These are phyloP conservation scores for Rosa lucieae DNA, from an alignment of 306 rosid genomes.

Conservation along the genomic window DNA sequence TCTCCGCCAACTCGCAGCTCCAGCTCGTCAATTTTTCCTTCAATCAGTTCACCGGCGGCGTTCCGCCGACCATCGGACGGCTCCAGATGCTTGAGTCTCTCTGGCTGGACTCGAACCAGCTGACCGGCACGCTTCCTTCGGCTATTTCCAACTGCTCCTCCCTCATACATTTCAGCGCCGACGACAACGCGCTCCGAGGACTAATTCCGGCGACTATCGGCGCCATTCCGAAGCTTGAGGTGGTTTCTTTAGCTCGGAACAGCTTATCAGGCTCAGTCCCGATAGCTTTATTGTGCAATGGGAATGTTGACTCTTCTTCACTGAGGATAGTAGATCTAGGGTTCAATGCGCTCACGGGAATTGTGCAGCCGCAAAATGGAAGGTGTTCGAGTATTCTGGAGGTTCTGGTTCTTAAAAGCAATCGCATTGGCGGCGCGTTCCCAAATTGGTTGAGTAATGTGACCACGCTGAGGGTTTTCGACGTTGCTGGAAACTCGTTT, in stretches of 20 bases:
- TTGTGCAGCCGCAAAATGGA: slow-evolving; percentile 47
- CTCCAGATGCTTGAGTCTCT: slow-evolving; percentile 50
- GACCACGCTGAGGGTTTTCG: slow-evolving; percentile 45
- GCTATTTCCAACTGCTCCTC: slow-evolving; percentile 65
- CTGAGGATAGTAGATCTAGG: slow-evolving; percentile 49
- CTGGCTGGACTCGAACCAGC: slow-evolving; percentile 52
- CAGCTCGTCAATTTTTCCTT: slow-evolving; percentile 57
- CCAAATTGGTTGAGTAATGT: slow-evolving; percentile 64
- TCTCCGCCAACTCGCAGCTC: slow-evolving; percentile 50
- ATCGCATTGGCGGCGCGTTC: slow-evolving; percentile 46
- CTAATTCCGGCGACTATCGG: slow-evolving; percentile 64
- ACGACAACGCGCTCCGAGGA: slow-evolving; percentile 56
- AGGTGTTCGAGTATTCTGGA: slow-evolving; percentile 46
- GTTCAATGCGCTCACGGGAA: slow-evolving; percentile 67
- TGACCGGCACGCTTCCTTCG: slow-evolving; percentile 69
- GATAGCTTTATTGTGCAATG: slow-evolving; percentile 46
- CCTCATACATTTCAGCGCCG: slow-evolving; percentile 57
- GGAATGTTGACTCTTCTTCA: slow-evolving; percentile 39
- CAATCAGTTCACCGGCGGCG: slow-evolving; percentile 57
- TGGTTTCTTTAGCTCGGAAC: slow-evolving; percentile 61
- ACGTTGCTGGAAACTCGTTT: slow-evolving; percentile 69
- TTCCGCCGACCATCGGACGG: slow-evolving; percentile 49
- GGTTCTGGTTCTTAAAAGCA: slow-evolving; percentile 51
- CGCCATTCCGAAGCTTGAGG: slow-evolving; percentile 56
- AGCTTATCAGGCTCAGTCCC: slow-evolving; percentile 66